Evolutionary conservation across 2,329 filamentous ascomycete species (phyloP), one percentile per base, ranked within the genome.

Genomic region (Coniochaeta pulveracea): DNA sequence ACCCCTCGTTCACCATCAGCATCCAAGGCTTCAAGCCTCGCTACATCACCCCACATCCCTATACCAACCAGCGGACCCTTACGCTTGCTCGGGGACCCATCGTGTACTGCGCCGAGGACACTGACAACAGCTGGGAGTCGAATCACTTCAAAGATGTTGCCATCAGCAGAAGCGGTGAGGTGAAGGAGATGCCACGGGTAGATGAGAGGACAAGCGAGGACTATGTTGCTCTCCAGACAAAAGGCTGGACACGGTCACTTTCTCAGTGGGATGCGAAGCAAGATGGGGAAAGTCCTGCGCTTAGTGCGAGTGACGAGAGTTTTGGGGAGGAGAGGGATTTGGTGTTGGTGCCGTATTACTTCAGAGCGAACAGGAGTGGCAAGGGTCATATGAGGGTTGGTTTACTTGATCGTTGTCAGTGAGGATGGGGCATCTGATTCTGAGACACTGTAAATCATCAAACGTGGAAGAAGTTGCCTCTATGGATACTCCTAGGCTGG

Each of bases 41-140:
- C 19, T 61, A 63, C 33, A 42, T 73, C 3, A 49, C 60, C 3
- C 69, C 72, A 1, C 67, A 76, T 42, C 70, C 70, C 1, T 66
- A 67, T 41, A 68, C 70, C 0, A 66, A 66, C 41, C 69, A 75
- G 43, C 51, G 62, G n/a, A 69, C 65, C 3, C 41, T 73, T 23
- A 59, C 64, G 2, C 47, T 77, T 6, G 69, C 63, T 3, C 60
- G 72, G 4, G 74, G 74, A 0, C 73, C 72, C 0, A 45, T 78
- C 47, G 22, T 31, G n/a, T 31, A 31, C 28, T 78, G 72, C 37
- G 60, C 69, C 4, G 74, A 79, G 44, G 72, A 77, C 35, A 44
- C 58, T 6, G 72, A 77, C 42, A 73, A 76, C 36, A 22, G 51
- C 1, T 73, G 67, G 66, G 70, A 68, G 33, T 43, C 54, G 2